These are phyloP conservation scores for Pleurotus cornucopiae DNA, from an alignment of 768 basidiomycete genomes.

Conservation along the genomic window DNA sequence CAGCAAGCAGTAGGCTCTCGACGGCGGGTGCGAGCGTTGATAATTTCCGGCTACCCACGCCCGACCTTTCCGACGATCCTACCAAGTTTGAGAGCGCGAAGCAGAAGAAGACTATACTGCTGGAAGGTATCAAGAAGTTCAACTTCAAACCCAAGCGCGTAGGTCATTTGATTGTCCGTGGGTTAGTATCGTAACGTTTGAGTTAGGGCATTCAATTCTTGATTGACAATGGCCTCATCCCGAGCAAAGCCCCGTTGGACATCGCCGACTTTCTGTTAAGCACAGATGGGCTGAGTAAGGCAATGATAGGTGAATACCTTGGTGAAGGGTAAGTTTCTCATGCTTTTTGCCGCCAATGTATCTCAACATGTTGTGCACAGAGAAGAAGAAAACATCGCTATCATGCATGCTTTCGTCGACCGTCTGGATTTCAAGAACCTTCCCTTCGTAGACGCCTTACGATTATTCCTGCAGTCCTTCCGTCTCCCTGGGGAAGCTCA, in stretches of 20 bases:
- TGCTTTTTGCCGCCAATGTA: not conserved
- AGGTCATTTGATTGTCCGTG: constrained; percentile 18
- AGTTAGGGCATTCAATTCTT: constrained; percentile 84
- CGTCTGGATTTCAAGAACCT: constrained; percentile 79
- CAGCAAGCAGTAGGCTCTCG: constrained; percentile 52
- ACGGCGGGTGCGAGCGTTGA: constrained; percentile 45
- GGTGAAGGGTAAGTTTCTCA: constrained; percentile 79
- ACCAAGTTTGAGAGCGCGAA: constrained; percentile 92
- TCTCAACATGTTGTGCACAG: constrained; percentile 35
- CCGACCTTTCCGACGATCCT: constrained; percentile 86
- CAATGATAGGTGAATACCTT: constrained; percentile 96
- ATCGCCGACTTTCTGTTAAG: constrained; percentile 81
- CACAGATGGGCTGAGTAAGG: constrained; percentile 91
- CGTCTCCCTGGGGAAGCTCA: constrained; percentile 96
- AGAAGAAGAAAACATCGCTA: constrained; percentile 84
- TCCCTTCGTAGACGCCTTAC: constrained; percentile 85
- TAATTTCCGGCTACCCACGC: constrained; percentile 61
- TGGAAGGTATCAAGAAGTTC: constrained; percentile 96
- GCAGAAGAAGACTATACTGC: constrained; percentile 89
- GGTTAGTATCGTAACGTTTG: no score
- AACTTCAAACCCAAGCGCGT: constrained; percentile 98
- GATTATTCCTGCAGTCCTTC: constrained; percentile 91
- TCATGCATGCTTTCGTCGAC: constrained; percentile 98
- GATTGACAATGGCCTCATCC: constrained; percentile 83
- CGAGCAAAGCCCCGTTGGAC: constrained; percentile 63